These are phyloP conservation scores for Butyriboletus loyo DNA, from an alignment of 768 basidiomycete species.

Conservation along the genomic window DNA sequence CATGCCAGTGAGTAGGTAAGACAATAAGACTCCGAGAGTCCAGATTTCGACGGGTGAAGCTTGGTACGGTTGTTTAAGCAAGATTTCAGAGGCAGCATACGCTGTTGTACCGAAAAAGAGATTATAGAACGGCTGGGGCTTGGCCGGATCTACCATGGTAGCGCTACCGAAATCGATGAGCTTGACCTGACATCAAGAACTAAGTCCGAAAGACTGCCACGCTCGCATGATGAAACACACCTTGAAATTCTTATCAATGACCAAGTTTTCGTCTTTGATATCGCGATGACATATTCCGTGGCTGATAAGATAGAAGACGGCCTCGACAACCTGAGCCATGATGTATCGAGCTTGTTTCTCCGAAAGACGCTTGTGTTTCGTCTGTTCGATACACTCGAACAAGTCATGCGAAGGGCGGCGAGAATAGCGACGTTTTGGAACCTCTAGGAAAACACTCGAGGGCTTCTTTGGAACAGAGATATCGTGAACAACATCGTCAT, in stretches of 20 bases:
- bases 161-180: constrained; percentile 96
- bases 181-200: constrained; percentile 59
- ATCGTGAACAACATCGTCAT: constrained; percentile 6
- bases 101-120: constrained; percentile 93
- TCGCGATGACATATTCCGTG: constrained; percentile 92
- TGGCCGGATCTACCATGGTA: constrained; percentile 61
- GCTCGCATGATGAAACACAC: constrained; percentile 34
- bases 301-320: constrained; percentile 73
- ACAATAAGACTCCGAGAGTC: constrained; percentile 93
- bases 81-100: constrained; percentile 93
- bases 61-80: constrained; percentile 83
- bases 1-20: constrained; percentile 88
- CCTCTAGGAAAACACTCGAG: constrained; percentile 7
- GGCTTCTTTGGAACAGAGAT: constrained; percentile 11
- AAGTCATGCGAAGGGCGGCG: constrained; percentile 86
- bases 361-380: constrained; percentile 70
- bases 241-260: constrained; percentile 71
- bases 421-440: constrained; percentile 44
- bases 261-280: constrained; percentile 94
- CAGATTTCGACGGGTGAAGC: constrained; percentile 95
- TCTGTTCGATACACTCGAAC: constrained; percentile 94
- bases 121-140: constrained; percentile 64
- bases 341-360: constrained; percentile 80
- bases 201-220: constrained; percentile 9
- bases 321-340: constrained; percentile 85